phyloP scores from a whole-genome alignment of 1,284 basidiomycete genomes.

The Jaminaea rosea region DNA sequence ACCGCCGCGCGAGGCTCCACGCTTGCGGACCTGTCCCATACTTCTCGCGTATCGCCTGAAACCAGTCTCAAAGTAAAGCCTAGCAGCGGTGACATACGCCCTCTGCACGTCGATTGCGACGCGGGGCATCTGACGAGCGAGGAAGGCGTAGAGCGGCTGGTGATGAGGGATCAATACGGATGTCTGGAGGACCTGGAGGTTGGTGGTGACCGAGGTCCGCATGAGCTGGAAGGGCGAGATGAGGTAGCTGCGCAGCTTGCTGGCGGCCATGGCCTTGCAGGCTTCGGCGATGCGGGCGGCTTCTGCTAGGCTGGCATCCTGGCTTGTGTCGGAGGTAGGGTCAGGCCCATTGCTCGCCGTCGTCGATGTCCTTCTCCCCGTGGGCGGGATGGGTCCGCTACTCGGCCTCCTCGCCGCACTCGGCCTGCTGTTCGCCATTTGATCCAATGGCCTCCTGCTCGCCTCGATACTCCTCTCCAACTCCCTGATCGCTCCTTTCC shows the following conservation, averaged over 20 bases:
- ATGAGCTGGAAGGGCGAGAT: slow-evolving; percentile 72
- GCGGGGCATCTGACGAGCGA: slow-evolving; percentile 68
- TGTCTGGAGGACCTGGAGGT: slow-evolving; percentile 85
- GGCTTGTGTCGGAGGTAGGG: background rate
- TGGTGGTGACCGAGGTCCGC: slow-evolving; percentile 72
- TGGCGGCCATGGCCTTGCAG: slow-evolving; percentile 72
- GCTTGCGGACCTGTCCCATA: slow-evolving; percentile 8
- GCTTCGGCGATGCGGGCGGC: slow-evolving; percentile 73
- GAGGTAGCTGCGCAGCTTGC: slow-evolving; percentile 80
- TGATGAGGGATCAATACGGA: slow-evolving; percentile 68
- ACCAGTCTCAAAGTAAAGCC: slow-evolving; percentile 90
- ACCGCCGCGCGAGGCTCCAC: background rate
- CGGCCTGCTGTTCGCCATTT: too few species aligned
- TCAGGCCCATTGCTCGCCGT: background rate
- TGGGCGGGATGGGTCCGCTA: too few species aligned
- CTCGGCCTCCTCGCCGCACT: too few species aligned
- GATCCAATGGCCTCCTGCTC: slow-evolving; percentile 49
- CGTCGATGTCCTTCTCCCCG: slow-evolving; percentile 54
- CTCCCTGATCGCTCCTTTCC: slow-evolving; percentile 69
- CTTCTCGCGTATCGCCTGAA: slow-evolving; percentile 79
- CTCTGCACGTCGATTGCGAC: slow-evolving; percentile 83
- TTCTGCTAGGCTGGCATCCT: slow-evolving; percentile 56
- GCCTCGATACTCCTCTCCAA: slow-evolving; percentile 68
- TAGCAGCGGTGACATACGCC: slow-evolving; percentile 71
- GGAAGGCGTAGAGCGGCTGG: slow-evolving; percentile 66